A percentile compares a stretch with the other conserved stretches of the same genome.
Evolutionary conservation across 2,329 filamentous ascomycete species (phyloP).

Genomic region (Diaporthe humulicola): DNA sequence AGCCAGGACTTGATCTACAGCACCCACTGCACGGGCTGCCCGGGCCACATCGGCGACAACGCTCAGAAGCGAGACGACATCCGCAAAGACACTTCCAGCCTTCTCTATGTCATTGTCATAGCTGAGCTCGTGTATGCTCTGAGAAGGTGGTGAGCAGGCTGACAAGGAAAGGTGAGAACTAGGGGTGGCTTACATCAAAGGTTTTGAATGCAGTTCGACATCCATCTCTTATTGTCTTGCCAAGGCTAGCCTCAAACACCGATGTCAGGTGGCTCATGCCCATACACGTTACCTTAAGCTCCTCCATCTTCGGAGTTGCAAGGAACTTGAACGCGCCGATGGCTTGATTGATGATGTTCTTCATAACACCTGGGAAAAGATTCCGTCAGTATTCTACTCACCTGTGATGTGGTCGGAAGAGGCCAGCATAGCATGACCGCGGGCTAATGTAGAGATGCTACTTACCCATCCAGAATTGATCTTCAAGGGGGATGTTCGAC

Average conservation of each 20-base stretch:
- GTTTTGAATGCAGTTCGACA: background rate
- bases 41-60: background rate
- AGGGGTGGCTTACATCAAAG: background rate
- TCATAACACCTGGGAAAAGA: no score
- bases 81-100: constrained; percentile 2
- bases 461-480: constrained; percentile 7
- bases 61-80: constrained; percentile 2
- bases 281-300: background rate
- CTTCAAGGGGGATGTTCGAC: constrained; percentile 10
- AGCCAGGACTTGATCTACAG: background rate
- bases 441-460: no score
- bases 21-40: background rate
- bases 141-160: background rate
- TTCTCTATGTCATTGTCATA: constrained; percentile 11
- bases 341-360: constrained; percentile 1
- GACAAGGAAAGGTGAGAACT: background rate
- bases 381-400: no score
- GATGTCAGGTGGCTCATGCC: constrained; percentile 6
- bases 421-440: no score
- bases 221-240: constrained; percentile 1
- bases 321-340: constrained; percentile 5
- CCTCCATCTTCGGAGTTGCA: background rate
- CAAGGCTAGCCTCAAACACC: background rate
- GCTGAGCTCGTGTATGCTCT: background rate
- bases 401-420: no score